A percentile compares a stretch with the other conserved stretches of the same genome.
Conservation (phyloP, 164 flowering plant genomes). For the Liquidambar formosana region DNA sequence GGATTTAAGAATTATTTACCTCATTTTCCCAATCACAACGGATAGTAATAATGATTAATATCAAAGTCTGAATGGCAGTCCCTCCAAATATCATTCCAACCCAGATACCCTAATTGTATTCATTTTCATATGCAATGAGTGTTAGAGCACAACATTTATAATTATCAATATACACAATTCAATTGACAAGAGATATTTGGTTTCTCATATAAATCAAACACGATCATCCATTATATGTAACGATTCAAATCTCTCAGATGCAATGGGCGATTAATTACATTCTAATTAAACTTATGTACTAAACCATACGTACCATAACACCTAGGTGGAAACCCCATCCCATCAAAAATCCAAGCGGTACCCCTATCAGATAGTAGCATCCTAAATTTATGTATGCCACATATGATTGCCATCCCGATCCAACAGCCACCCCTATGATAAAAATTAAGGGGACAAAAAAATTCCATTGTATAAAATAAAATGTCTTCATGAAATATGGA, state of each 20-base stretch:
- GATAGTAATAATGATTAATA: conserved; percentile 44
- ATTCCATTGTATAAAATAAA: background rate
- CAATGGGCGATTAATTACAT: too few species aligned
- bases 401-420: conserved; percentile 72
- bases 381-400: conserved; percentile 67
- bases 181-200: background rate
- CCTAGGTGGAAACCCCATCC: conserved; percentile 54
- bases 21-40: conserved; percentile 74
- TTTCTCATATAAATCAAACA: too few species aligned
- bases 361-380: conserved; percentile 61
- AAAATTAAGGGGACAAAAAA: background rate
- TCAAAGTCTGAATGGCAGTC: conserved; percentile 61
- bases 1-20: conserved; percentile 29
- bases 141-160: too few species aligned
- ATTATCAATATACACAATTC: background rate
- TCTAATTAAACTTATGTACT: background rate
- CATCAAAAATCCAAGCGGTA: conserved; percentile 56
- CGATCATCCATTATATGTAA: too few species aligned
- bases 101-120: conserved; percentile 59
- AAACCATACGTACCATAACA: conserved; percentile 36
- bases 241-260: too few species aligned
- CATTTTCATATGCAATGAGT: background rate
- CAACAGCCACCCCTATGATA: conserved; percentile 78
- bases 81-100: conserved; percentile 81
- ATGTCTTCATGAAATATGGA: background rate